Conservation (phyloP, 768 basidiomycete species). For the Asterophora parasitica region DNA sequence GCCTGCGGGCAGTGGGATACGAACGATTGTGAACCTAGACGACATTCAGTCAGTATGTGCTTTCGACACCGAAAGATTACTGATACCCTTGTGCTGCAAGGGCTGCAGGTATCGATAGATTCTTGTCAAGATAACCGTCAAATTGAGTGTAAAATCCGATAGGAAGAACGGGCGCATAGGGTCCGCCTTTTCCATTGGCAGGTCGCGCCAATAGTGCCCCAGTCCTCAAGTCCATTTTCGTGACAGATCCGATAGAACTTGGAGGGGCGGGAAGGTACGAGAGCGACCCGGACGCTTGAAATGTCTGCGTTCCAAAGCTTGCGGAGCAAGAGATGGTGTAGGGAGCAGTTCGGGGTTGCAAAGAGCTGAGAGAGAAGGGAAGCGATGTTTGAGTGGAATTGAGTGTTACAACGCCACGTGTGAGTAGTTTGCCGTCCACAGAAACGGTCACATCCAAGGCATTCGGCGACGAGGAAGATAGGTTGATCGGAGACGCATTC, state of each 20-base stretch:
- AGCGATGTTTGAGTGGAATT: constrained; percentile 48
- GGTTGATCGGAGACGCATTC: constrained; percentile 39
- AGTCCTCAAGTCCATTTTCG: constrained; percentile 58
- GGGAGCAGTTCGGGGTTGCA: constrained; percentile 38
- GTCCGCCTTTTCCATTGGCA: constrained; percentile 42
- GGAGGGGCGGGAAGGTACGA: constrained; percentile 47
- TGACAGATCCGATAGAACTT: constrained; percentile 46
- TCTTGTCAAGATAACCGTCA: constrained; percentile 45
- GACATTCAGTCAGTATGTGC: not conserved
- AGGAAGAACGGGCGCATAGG: constrained; percentile 57
- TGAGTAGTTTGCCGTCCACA: constrained; percentile 38
- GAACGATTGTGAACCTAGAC: constrained; percentile 36
- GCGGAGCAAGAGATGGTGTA: constrained; percentile 36
- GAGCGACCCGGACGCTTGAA: constrained; percentile 38
- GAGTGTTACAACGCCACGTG: constrained; percentile 41
- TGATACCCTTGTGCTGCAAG: constrained; percentile 55
- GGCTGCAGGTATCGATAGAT: constrained; percentile 49
- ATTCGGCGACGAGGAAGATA: constrained; percentile 17
- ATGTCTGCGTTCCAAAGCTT: constrained; percentile 35
- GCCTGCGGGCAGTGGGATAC: constrained; percentile 13
- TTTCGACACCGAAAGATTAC: not conserved
- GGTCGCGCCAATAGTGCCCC: constrained; percentile 51
- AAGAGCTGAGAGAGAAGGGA: constrained; percentile 41
- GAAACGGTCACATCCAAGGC: constrained; percentile 40
- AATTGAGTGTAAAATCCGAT: constrained; percentile 73